Percentiles rank a stretch among this genome's conserved stretches.
These are phyloP conservation scores for Oryza glaberrima DNA, from an alignment of 176 grass and related monocot species.

Conservation along the genomic window DNA sequence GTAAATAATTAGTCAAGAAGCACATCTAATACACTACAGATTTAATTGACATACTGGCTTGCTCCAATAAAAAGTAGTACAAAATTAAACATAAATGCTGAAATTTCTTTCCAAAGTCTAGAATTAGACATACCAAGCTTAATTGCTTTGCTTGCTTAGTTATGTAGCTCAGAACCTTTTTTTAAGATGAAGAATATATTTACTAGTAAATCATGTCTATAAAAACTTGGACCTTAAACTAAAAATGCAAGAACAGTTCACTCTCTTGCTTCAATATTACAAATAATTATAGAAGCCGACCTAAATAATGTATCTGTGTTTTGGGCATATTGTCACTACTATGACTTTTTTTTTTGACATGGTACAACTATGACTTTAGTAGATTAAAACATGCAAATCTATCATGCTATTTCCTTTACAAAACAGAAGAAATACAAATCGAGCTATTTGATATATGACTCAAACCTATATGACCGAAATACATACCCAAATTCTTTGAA, in stretches of 20 bases:
- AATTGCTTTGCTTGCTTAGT: too few relatives aligned
- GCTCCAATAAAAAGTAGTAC: not conserved
- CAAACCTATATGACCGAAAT: not conserved
- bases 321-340: not conserved
- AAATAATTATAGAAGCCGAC: not conserved
- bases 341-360: not conserved
- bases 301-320: not conserved
- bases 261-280: not conserved
- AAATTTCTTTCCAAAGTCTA: too few relatives aligned
- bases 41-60: not conserved
- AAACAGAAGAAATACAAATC: not conserved
- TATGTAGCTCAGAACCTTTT: too few relatives aligned
- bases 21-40: not conserved
- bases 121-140: too few relatives aligned
- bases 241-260: not conserved
- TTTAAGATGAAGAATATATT: not conserved
- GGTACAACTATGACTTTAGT: not conserved
- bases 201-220: not conserved
- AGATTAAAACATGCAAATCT: not conserved
- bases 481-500: slow-evolving; percentile 4
- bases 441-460: too few relatives aligned
- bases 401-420: not conserved
- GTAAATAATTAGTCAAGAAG: not conserved
- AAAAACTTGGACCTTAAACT: not conserved
- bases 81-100: not conserved